A percentile compares a stretch with the other conserved stretches of the same genome.
phyloP scores from a whole-genome alignment of 805 yeast species.

The Starmerella ratchasimensis region DNA sequence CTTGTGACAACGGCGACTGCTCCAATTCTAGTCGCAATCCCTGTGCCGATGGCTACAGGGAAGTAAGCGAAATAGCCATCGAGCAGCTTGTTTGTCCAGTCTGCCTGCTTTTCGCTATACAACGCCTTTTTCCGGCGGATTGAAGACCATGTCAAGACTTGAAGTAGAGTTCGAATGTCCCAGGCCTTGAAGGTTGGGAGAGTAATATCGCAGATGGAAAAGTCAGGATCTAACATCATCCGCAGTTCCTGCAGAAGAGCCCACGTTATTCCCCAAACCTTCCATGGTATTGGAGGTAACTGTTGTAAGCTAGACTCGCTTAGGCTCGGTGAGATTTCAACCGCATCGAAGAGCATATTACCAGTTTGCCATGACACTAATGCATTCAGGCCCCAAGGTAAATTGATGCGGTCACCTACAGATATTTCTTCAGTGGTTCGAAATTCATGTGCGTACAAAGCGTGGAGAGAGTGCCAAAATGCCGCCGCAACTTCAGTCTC shows the following conservation, averaged over 20 bases:
- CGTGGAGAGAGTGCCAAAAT: conserved; percentile 27
- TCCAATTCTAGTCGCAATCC: conserved; percentile 1
- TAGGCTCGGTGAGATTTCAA: conserved; percentile 13
- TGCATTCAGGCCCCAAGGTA: conserved; percentile 9
- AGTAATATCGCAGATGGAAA: conserved; percentile 3
- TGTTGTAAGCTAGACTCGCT: neutral
- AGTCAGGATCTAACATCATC: conserved; percentile 19
- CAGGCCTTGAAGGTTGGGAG: conserved; percentile 21
- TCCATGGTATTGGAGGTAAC: conserved; percentile 20
- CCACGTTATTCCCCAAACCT: conserved; percentile 30
- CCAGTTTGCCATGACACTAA: conserved; percentile 20
- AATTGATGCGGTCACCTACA: conserved; percentile 19
- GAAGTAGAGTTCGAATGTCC: conserved; percentile 21
- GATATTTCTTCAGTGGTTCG: conserved; percentile 17
- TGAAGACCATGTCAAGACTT: conserved; percentile 6
- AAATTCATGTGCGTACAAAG: conserved; percentile 17
- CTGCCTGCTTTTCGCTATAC: conserved; percentile 16
- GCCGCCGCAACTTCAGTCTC: conserved; percentile 27
- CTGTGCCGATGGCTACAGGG: conserved; percentile 16
- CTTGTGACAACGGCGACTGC: neutral
- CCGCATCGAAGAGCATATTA: conserved; percentile 22
- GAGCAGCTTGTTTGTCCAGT: conserved; percentile 18
- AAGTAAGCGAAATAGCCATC: conserved; percentile 21
- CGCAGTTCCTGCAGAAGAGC: conserved; percentile 26
- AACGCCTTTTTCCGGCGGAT: conserved; percentile 2